Conservation (phyloP, 495 filamentous ascomycete genomes). For the Parathielavia appendiculata region DNA sequence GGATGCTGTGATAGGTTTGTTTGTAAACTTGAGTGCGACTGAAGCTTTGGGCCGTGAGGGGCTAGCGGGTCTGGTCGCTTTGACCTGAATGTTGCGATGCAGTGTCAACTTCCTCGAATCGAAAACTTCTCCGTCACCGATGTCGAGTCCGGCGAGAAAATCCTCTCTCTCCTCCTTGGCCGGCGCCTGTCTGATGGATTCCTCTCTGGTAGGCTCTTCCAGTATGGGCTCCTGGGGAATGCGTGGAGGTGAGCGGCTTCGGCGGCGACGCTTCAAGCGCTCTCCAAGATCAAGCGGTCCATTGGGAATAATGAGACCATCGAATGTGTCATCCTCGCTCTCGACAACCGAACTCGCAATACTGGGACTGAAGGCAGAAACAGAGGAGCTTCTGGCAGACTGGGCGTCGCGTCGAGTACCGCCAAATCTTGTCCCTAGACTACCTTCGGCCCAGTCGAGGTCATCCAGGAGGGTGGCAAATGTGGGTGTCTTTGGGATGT, state of each 20-base stretch:
- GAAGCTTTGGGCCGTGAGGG: slow-evolving; percentile 64
- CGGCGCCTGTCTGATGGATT: not conserved
- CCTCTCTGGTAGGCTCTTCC: slow-evolving; percentile 18
- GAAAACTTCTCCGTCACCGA: slow-evolving; percentile 78
- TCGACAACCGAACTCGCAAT: slow-evolving; percentile 86
- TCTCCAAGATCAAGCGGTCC: slow-evolving; percentile 77
- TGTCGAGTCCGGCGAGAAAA: slow-evolving; percentile 80
- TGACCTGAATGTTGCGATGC: slow-evolving; percentile 92
- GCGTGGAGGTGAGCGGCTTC: slow-evolving; percentile 45
- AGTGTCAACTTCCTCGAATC: slow-evolving; percentile 71
- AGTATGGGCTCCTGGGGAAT: slow-evolving; percentile 30
- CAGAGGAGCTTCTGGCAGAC: slow-evolving; percentile 76
- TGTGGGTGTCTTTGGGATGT: slow-evolving; percentile 51
- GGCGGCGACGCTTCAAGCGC: slow-evolving; percentile 64
- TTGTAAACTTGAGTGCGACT: slow-evolving; percentile 86
- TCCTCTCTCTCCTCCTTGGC: slow-evolving; percentile 56
- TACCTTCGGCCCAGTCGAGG: slow-evolving; percentile 90
- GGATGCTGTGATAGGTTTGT: slow-evolving; percentile 50
- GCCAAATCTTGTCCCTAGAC: slow-evolving; percentile 80
- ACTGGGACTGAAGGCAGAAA: slow-evolving; percentile 85
- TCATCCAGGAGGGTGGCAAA: slow-evolving; percentile 60
- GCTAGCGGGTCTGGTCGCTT: slow-evolving; percentile 59
- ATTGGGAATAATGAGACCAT: slow-evolving; percentile 76
- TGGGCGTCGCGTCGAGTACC: slow-evolving; percentile 72
- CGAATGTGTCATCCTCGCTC: slow-evolving; percentile 87